Evolutionary conservation across 768 basidiomycete genomes (phyloP).

Genomic region (Multifurca ochricompacta): DNA sequence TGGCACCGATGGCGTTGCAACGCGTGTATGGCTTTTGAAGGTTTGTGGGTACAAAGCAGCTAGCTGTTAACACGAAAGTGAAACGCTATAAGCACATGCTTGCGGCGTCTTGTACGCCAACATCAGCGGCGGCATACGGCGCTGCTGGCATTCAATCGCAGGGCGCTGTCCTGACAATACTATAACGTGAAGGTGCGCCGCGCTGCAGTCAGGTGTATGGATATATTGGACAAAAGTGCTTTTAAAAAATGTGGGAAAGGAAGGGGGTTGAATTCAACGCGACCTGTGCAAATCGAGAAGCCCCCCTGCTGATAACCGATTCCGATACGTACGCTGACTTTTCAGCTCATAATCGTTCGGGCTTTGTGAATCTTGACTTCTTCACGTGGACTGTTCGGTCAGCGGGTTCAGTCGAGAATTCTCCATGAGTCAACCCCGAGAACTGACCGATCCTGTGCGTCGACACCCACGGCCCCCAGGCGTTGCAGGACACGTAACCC

Average conservation of each 20-base stretch:
- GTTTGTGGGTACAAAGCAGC: not conserved
- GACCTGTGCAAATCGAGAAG: not conserved
- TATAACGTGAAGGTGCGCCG: not conserved
- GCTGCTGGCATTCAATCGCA: not conserved
- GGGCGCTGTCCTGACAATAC: not conserved
- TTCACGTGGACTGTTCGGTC: constrained; percentile 45
- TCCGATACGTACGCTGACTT: not conserved
- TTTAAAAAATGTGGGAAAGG: not conserved
- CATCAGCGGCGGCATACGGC: not conserved
- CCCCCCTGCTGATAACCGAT: not conserved
- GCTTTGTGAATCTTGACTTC: constrained; percentile 89
- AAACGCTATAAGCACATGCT: not conserved
- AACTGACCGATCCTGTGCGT: constrained; percentile 75
- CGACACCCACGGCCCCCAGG: constrained; percentile 83
- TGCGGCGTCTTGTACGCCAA: not conserved
- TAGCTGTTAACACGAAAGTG: not conserved
- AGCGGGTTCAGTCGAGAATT: not conserved
- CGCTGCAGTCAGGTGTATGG: not conserved
- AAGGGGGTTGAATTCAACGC: not conserved
- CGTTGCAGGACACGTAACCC: constrained; percentile 93
- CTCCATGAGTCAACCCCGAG: not conserved
- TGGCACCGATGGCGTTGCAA: not conserved
- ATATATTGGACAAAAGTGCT: not conserved
- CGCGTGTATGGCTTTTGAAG: not conserved
- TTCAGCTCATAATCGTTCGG: constrained; percentile 19